Conservation (phyloP, 345 rosid genomes). For the Syzygium jambos region DNA sequence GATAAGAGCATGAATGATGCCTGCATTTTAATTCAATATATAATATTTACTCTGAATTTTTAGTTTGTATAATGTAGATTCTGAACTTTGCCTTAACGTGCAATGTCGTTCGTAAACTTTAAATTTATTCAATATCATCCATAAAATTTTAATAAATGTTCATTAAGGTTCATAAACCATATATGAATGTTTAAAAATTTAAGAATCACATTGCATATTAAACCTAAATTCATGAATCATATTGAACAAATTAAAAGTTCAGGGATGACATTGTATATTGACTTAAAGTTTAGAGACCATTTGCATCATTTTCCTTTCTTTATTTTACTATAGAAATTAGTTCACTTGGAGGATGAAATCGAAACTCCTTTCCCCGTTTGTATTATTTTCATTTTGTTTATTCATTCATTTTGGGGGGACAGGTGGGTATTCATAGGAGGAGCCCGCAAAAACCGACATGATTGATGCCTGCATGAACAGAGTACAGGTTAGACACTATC, state of each 20-base stretch:
- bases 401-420: too few relatives aligned
- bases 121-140: neutral
- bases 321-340: neutral
- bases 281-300: accelerated
- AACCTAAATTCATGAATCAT: accelerated
- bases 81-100: accelerated
- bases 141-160: neutral
- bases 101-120: accelerated
- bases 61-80: accelerated
- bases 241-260: neutral
- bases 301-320: neutral
- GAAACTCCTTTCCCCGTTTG: neutral
- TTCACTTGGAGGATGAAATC: neutral
- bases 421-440: neutral
- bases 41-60: too few relatives aligned
- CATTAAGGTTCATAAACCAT: accelerated
- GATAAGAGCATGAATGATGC: neutral
- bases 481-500: neutral
- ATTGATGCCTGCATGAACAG: neutral
- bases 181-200: neutral
- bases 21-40: neutral
- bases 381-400: neutral
- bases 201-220: accelerated
- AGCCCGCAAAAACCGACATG: neutral
- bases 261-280: accelerated